Base-by-base conservation (phyloP, 169 alveolate genomes). In the Toxoplasma gondii region DNA sequence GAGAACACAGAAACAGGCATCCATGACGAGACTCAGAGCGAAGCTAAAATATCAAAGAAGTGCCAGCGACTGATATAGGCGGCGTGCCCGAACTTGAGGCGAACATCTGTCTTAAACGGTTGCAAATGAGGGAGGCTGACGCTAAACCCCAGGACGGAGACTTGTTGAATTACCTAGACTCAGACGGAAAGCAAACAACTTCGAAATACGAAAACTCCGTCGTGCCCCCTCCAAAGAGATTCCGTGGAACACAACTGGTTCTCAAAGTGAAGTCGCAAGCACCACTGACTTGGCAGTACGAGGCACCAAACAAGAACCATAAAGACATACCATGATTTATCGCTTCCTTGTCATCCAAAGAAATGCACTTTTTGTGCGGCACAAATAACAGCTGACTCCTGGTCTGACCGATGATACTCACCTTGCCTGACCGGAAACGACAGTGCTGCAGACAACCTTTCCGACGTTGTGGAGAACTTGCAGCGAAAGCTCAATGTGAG, bases 401-500 rank as follows among this genome's bases (percentile, higher is more conserved):
- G 34, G 74, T 1, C 9, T 19, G 19, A 31, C 74, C 74, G 9
- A 64, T 19, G 74, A 10, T 16, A 19, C 90, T 38, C 24, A 82
- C 90, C 41, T 38, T 4, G 67, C 90, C 34, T 29, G 53, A 7
- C 90, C 90, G 53, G 90, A 82, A 27, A 82, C 24, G 41, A 82
- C 69, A 9, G 69, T 41, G 34, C 44, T 29, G 41, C 41, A 38
- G 67, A 82, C 64, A 4, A 44, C 41, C 39, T 82, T 82, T 17
- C 90, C 90, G 67, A 82, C 24, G 67, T 82, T 82, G n/a, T 82
- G 90, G 67, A 82, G 90, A 22, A 29, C 19, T 67, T 31, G 67
- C 7, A 82, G 67, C 38, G 90, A 82, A 49, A 82, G 53, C 36
- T 82, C 90, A 19, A 82, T 24, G 41, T 82, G 90, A 41, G 90